Conservation (phyloP, 2,329 filamentous ascomycete species). For the Cladosporium sp. region DNA sequence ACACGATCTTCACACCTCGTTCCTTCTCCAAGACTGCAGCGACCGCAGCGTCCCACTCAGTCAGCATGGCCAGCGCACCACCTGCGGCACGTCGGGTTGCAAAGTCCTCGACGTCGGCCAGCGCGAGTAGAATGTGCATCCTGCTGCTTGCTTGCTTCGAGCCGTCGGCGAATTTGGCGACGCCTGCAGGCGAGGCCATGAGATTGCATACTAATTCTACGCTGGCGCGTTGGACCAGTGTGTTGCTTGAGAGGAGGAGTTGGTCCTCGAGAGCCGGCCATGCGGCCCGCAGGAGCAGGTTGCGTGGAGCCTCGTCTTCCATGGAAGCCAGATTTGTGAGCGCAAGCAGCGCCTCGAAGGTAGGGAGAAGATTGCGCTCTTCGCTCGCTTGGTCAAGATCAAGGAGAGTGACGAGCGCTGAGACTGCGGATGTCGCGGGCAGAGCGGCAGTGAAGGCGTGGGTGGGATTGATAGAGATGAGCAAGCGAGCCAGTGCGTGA, state of each 20-base stretch:
- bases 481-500: constrained; percentile 54
- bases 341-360: constrained; percentile 86
- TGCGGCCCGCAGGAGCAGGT: constrained; percentile 66
- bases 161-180: constrained; percentile 65
- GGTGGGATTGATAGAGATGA: constrained; percentile 55
- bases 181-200: constrained; percentile 63
- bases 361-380: constrained; percentile 73
- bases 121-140: constrained; percentile 77
- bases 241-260: constrained; percentile 72
- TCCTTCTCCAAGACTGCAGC: constrained; percentile 66
- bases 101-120: constrained; percentile 80
- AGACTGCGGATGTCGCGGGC: constrained; percentile 70
- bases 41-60: constrained; percentile 71
- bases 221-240: constrained; percentile 72
- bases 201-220: constrained; percentile 92
- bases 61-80: constrained; percentile 81
- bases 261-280: constrained; percentile 80
- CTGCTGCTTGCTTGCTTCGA: constrained; percentile 66
- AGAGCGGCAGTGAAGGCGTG: constrained; percentile 80
- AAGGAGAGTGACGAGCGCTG: constrained; percentile 74
- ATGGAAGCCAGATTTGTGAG: constrained; percentile 86
- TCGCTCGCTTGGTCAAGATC: constrained; percentile 54
- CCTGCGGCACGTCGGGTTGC: constrained; percentile 79
- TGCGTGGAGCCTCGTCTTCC: constrained; percentile 59
- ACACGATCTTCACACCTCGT: constrained; percentile 69